Conservation (phyloP, 1,284 basidiomycete genomes). For the Uromyces viciae-fabae region DNA sequence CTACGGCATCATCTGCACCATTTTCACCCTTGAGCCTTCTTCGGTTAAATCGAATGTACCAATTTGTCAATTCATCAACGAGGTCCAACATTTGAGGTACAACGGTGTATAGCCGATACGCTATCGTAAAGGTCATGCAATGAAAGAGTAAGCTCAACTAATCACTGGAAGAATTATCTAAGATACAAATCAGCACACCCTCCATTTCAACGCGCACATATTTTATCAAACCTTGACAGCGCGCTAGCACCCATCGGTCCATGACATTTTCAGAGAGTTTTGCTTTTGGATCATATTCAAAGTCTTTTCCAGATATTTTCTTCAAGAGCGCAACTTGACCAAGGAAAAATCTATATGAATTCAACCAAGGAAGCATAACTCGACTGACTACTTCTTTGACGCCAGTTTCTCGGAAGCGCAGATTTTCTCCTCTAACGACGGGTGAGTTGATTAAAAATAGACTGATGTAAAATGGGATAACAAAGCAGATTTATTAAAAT, state of each 20-base stretch:
- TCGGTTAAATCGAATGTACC: constrained; percentile 99
- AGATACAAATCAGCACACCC: constrained; percentile 54
- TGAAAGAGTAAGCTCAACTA: neutral
- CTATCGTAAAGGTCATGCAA: constrained; percentile 49
- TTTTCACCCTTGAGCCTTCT: constrained; percentile 92
- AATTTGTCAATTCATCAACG: constrained; percentile 95
- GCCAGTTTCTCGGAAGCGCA: constrained; percentile 96
- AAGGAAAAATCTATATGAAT: constrained; percentile 98
- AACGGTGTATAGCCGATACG: constrained; percentile 96
- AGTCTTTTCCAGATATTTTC: constrained; percentile 74
- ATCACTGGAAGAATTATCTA: neutral
- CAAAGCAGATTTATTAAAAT: neutral
- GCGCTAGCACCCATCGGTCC: constrained; percentile 96
- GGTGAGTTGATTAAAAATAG: constrained; percentile 99
- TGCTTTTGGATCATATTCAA: constrained; percentile 81
- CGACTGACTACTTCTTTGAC: constrained; percentile 93
- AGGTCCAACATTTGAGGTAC: constrained; percentile 88
- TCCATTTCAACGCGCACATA: constrained; percentile 92
- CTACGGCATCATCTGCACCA: constrained; percentile 78
- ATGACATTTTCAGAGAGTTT: constrained; percentile 87
- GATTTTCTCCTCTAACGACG: constrained; percentile 93
- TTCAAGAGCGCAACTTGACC: constrained; percentile 87
- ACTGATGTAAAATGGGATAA: constrained; percentile 56
- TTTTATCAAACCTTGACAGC: constrained; percentile 92
- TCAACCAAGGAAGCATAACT: constrained; percentile 97